These are phyloP conservation scores for Pestalotiopsis sp. DNA, from an alignment of 2,329 filamentous ascomycete genomes.

Conservation along the genomic window DNA sequence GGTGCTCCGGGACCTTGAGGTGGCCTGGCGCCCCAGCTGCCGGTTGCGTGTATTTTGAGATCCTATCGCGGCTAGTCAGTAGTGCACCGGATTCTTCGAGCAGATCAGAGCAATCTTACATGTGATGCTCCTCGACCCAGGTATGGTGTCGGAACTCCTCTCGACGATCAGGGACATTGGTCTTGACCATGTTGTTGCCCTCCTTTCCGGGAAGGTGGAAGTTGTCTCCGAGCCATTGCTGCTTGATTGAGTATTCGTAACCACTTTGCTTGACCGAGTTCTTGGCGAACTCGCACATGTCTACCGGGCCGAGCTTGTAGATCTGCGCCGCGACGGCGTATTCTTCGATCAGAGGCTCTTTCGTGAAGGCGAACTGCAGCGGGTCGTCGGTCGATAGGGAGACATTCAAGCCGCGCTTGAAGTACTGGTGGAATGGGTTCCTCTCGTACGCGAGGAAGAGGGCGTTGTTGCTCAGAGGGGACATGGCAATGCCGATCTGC, in stretches of 20 bases:
- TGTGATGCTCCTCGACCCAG: slow-evolving; percentile 75
- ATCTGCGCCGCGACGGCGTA: slow-evolving; percentile 98
- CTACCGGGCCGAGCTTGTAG: slow-evolving; percentile 93
- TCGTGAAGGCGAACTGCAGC: slow-evolving; percentile 96
- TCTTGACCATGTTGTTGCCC: slow-evolving; percentile 93
- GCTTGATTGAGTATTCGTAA: slow-evolving; percentile 85
- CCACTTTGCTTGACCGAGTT: slow-evolving; percentile 95
- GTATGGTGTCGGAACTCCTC: slow-evolving; percentile 90
- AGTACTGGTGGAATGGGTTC: slow-evolving; percentile 95
- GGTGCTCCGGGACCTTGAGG: slow-evolving; percentile 23
- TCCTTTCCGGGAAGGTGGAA: slow-evolving; percentile 76
- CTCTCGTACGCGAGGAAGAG: slow-evolving; percentile 95
- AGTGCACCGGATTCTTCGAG: not conserved
- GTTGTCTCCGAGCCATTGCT: slow-evolving; percentile 83
- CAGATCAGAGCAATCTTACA: slow-evolving; percentile 57
- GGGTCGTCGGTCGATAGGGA: slow-evolving; percentile 96
- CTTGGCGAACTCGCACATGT: slow-evolving; percentile 98
- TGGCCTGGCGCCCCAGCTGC: slow-evolving; percentile 19
- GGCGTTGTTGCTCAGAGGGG: slow-evolving; percentile 96
- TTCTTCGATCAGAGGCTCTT: slow-evolving; percentile 96
- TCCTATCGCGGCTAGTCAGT: slow-evolving; percentile 15
- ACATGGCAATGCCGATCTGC: slow-evolving; percentile 98
- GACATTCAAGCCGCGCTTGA: slow-evolving; percentile 90
- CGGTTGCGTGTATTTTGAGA: slow-evolving; percentile 26
- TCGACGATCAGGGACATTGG: slow-evolving; percentile 90